Evolutionary conservation across 495 filamentous ascomycete genomes (phyloP), one percentile per base, ranked within the genome.

Genomic region (Ramalina intermedia): DNA sequence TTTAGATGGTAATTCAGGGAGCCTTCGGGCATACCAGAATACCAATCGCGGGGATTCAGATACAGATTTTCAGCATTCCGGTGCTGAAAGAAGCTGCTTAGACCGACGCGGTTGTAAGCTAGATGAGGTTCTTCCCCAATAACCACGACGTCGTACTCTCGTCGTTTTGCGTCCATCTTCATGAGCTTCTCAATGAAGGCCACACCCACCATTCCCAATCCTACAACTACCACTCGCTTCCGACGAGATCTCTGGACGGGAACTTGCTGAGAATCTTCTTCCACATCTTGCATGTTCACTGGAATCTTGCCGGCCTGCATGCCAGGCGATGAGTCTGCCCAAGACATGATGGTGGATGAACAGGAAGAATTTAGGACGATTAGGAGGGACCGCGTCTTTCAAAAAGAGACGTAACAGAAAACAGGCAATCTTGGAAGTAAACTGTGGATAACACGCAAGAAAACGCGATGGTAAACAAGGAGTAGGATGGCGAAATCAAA

Each of bases 21-120:
- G 24, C 80, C 76, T 53, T 85, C 79, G 6, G 72, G 67, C 47
- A 77, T 63, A 8, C 60, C 69, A 58, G 70, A 70, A 64, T 41
- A 61, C 90, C 90, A 96, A 78, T 89, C 83, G 52, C 75, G 69
- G 0, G 87, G 85, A 57, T 95, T 93, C 23, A 96, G 72, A 55
- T 95, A 95, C 38, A 96, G 61, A 58, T 91, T 86, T 65, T 94
- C 87, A 14, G 93, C 82, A 52, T 86, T 78, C 50, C 90, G 76
- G 65, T 95, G 88, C 57, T 86, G 81, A 58, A 96, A 96, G 69
- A 88, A 96, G 37, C 79, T 84, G 6, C 88, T 94, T 37, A 96
- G 72, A n/a, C 90, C 90, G 18, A 96, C 90, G 43, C 90, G 83
- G 58, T 96, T 96, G 65, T 96, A 96, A 2, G 90, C 90, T 51